Evolutionary conservation across 2,329 filamentous ascomycete genomes (phyloP), one percentile per base, ranked within the genome.

Genomic region (Xylariomycetidae sp.): DNA sequence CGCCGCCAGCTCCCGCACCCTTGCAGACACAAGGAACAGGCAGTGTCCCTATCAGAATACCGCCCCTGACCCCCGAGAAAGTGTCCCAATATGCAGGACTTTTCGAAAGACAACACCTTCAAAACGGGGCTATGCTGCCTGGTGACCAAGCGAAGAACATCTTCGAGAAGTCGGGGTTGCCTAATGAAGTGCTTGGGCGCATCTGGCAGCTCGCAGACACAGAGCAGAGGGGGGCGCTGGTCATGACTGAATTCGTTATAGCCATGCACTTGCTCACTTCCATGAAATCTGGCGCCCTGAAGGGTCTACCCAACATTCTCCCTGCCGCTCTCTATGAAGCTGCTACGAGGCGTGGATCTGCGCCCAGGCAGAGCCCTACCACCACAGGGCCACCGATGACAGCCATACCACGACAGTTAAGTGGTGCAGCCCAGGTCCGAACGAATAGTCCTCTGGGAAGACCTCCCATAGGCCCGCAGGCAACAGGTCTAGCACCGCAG

Each of bases 121-220:
- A 85, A 45, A 80, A 80, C 59, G 87, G 83, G 15, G 58, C 61
- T 30, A 66, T 89, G 37, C 74, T 98, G 6, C 80, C 88, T 16
- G 88, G 88, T 31, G 88, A 94, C 46, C 80, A 82, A 44, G 90
- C 92, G 27, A 94, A 92, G 62, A 79, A 85, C 49, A 97, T 98
- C 44, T 98, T 98, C 53, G 90, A 97, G 61, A 88, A 88, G 57
- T 90, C 90, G 2, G 81, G 85, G 35, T 66, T 98, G 42, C 85
- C 90, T 5, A 96, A 94, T 57, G 88, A 97, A 49, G 75, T 85
- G 9, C 72, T 98, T 19, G 89, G 89, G n/a, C 81, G 85, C 47
- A 96, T 98, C 66, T 98, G 92, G 92, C 88, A 85, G 50, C 73
- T 98, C 41, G 85, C 89, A 15, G 92, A 98, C 58, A 92, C 88